phyloP scores from a whole-genome alignment of 2,329 filamentous ascomycete genomes.

The Colletotrichum abscissum region DNA sequence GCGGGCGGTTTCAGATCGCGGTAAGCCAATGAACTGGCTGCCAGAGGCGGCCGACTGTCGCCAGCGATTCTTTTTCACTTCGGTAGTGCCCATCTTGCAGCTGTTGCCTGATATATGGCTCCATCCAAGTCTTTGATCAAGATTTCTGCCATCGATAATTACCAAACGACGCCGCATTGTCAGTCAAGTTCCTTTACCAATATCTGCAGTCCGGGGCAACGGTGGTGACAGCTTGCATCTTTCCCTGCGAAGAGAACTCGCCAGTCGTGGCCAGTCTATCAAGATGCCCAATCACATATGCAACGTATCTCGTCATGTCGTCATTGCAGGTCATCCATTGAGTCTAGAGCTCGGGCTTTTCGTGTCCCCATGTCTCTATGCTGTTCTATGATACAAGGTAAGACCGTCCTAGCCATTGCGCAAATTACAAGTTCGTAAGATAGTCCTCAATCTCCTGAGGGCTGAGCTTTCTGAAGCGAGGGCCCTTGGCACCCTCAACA shows the following conservation, averaged over 20 bases:
- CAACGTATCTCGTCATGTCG: not conserved
- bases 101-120: not conserved
- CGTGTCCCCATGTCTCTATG: slow-evolving; percentile 33
- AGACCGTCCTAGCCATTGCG: slow-evolving; percentile 38
- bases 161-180: not conserved
- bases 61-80: not conserved
- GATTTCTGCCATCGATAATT: not conserved
- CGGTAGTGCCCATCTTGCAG: not conserved
- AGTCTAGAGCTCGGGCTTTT: slow-evolving; percentile 33
- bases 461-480: slow-evolving; percentile 92
- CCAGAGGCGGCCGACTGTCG: not conserved
- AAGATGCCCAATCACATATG: not conserved
- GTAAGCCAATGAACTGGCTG: not conserved
- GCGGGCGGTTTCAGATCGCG: not conserved
- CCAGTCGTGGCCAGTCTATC: not conserved
- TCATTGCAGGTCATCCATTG: slow-evolving; percentile 35
- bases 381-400: slow-evolving; percentile 52
- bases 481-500: slow-evolving; percentile 84
- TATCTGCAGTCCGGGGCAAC: not conserved
- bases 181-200: not conserved
- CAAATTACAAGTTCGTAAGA: slow-evolving; percentile 90
- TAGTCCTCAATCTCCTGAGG: slow-evolving; percentile 99
- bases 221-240: not conserved
- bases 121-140: too few relatives aligned
- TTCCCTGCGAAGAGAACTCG: not conserved